Conservation (phyloP, 768 basidiomycete genomes). For the Lactarius psammicola region DNA sequence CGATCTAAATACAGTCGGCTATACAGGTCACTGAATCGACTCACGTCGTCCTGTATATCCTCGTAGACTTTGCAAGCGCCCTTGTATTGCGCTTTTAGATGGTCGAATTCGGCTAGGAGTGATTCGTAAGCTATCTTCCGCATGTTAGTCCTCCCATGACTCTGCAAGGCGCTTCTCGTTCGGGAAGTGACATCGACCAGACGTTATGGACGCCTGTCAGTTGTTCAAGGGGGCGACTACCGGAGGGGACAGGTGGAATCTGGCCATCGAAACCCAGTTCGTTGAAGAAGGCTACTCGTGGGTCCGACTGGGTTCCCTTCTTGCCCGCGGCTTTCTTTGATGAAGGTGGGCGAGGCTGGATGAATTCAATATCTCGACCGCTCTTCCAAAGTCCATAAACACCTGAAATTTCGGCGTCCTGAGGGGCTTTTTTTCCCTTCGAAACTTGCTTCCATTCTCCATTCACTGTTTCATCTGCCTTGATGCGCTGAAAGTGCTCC, state of each 20-base stretch:
- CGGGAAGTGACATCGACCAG: slow-evolving; percentile 55
- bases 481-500: not conserved
- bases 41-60: slow-evolving; percentile 53
- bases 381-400: slow-evolving; percentile 28
- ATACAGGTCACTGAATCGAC: slow-evolving; percentile 21
- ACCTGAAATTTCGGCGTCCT: slow-evolving; percentile 9
- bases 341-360: slow-evolving; percentile 1
- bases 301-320: slow-evolving; percentile 3
- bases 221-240: slow-evolving; percentile 41
- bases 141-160: slow-evolving; percentile 49
- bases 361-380: slow-evolving; percentile 24
- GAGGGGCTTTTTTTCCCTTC: slow-evolving; percentile 9
- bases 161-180: slow-evolving; percentile 46
- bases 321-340: not conserved
- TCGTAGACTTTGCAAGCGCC: slow-evolving; percentile 40
- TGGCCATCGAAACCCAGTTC: slow-evolving; percentile 36
- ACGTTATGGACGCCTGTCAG: slow-evolving; percentile 39
- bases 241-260: slow-evolving; percentile 42
- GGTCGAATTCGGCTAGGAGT: slow-evolving; percentile 45
- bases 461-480: slow-evolving; percentile 20
- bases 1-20: not conserved
- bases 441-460: slow-evolving; percentile 20
- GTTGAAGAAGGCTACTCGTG: slow-evolving; percentile 37
- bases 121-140: slow-evolving; percentile 36
- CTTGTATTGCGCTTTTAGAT: slow-evolving; percentile 42